These are phyloP conservation scores for Trichomonas tenax DNA, from an alignment of 208 protist species.

Conservation along the genomic window DNA sequence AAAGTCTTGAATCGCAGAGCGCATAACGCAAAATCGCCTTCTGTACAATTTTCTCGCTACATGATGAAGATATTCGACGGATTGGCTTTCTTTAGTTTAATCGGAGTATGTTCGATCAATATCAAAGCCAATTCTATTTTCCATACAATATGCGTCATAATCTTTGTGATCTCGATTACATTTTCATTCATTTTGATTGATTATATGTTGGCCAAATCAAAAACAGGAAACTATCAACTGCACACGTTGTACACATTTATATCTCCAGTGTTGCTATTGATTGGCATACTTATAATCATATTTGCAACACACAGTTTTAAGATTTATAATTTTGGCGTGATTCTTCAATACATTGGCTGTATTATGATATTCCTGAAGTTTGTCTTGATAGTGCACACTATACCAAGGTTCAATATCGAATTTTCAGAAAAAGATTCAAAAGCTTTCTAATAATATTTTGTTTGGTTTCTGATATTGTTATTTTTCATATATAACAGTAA, in stretches of 20 bases:
- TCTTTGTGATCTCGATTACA: background rate
- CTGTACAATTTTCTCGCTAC: background rate
- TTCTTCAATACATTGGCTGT: background rate
- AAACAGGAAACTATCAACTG: background rate
- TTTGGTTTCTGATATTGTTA: too few relatives aligned
- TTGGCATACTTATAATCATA: background rate
- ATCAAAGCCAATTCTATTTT: background rate
- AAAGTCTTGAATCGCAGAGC: background rate
- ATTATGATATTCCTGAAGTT: background rate
- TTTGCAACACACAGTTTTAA: background rate
- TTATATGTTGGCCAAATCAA: background rate
- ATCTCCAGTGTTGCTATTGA: background rate
- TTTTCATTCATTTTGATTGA: background rate
- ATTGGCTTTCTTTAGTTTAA: background rate
- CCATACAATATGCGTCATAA: background rate
- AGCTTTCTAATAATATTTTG: too few relatives aligned
- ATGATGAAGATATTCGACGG: background rate
- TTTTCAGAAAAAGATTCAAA: background rate
- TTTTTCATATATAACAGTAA: too few relatives aligned
- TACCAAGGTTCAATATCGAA: background rate
- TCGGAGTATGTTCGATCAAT: background rate
- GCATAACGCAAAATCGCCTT: background rate
- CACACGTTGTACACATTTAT: background rate
- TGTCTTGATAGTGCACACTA: background rate
- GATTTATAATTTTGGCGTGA: background rate